Evolutionary conservation across 495 filamentous ascomycete genomes (phyloP).

Genomic region (Penicillium manginii): DNA sequence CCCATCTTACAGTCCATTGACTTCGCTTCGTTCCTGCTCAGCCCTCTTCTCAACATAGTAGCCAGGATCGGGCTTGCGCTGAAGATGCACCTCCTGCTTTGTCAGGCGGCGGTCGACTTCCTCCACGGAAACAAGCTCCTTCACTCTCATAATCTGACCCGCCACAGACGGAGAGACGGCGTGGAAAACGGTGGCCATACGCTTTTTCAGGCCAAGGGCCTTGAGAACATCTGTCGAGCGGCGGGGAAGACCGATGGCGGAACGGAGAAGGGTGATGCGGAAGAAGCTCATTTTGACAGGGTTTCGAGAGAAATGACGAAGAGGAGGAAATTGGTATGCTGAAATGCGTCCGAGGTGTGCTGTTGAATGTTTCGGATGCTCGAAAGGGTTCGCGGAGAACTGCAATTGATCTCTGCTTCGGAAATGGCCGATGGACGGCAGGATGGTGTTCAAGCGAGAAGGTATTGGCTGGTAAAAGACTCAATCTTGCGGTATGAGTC

Average conservation of each 20-base stretch:
- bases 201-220: conserved; percentile 86
- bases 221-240: conserved; percentile 81
- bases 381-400: not conserved
- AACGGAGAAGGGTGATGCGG: conserved; percentile 92
- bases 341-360: not conserved
- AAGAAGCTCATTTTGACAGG: conserved; percentile 78
- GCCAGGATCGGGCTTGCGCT: conserved; percentile 79
- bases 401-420: conserved; percentile 2
- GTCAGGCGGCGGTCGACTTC: conserved; percentile 78
- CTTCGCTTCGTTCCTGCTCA: conserved; percentile 35
- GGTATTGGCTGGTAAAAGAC: not conserved
- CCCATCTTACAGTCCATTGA: conserved; percentile 20
- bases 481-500: not conserved
- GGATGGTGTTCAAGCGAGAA: not conserved
- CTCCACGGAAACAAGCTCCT: conserved; percentile 86
- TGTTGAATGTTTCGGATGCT: conserved; percentile 1
- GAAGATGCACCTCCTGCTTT: conserved; percentile 70
- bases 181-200: conserved; percentile 89
- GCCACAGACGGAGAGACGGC: conserved; percentile 81
- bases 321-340: not conserved
- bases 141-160: conserved; percentile 96
- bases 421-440: not conserved
- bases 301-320: not conserved
- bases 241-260: conserved; percentile 86
- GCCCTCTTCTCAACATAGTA: conserved; percentile 79